Conservation (phyloP, 208 protist species). For the Polymyxa betae region DNA sequence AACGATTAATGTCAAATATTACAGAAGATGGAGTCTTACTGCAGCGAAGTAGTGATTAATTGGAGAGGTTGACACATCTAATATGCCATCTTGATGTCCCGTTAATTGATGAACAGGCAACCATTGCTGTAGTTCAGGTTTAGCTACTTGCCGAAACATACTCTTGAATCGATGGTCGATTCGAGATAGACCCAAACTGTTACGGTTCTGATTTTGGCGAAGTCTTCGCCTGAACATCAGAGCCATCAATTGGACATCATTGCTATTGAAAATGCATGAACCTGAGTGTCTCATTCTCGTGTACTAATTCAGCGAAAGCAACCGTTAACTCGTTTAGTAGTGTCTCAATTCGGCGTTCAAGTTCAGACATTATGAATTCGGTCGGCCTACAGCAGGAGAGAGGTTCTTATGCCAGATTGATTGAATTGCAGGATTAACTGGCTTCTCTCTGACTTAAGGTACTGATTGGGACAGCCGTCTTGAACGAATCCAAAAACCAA, state of each 20-base stretch:
- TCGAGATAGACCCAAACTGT: not conserved
- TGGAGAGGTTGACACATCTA: not conserved
- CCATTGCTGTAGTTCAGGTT: constrained; percentile 10
- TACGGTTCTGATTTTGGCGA: not conserved
- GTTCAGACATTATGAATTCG: not conserved
- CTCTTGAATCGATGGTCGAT: constrained; percentile 38
- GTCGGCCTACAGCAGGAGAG: no score
- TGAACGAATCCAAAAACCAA: no score
- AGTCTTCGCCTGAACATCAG: not conserved
- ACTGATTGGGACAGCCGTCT: no score
- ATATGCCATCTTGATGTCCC: constrained; percentile 30
- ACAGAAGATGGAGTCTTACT: not conserved
- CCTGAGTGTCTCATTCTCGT: constrained; percentile 20
- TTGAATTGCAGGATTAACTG: no score
- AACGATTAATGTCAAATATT: not conserved
- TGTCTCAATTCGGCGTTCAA: not conserved
- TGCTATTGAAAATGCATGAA: not conserved
- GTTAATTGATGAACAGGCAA: not conserved
- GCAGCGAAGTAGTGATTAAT: not conserved
- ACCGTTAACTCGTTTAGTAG: constrained; percentile 6
- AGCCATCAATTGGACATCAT: not conserved
- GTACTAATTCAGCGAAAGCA: not conserved
- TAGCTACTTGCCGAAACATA: constrained; percentile 1
- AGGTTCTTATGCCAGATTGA: no score
- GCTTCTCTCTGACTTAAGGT: no score